phyloP scores from a whole-genome alignment of 495 filamentous ascomycete genomes.

The Aspergillus funiculosus region DNA sequence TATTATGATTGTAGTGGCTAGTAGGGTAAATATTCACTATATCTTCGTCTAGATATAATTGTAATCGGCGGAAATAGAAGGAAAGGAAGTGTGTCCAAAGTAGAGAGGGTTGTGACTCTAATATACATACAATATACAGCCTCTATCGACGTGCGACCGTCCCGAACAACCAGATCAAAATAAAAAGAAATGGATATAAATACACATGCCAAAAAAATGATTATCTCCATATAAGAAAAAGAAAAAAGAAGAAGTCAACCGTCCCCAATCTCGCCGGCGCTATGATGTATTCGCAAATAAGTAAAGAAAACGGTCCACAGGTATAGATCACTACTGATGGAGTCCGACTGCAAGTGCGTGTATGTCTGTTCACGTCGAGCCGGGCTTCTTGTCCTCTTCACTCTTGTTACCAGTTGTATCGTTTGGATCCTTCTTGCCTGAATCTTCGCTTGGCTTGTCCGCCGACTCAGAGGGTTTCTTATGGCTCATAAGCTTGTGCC shows the following conservation, averaged over 20 bases:
- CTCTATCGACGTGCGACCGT: conserved; percentile 3
- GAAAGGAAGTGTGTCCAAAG: too few species aligned
- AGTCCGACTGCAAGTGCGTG: conserved; percentile 21
- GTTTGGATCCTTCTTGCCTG: conserved; percentile 30
- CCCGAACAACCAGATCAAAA: not conserved
- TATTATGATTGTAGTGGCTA: too few species aligned
- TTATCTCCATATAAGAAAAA: not conserved
- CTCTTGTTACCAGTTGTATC: conserved; percentile 31
- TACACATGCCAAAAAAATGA: conserved; percentile 4
- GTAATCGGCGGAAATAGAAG: too few species aligned
- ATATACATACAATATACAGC: conserved; percentile 7
- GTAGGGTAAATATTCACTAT: too few species aligned
- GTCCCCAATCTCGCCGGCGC: conserved; percentile 38
- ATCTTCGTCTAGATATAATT: too few species aligned
- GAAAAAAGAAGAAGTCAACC: not conserved
- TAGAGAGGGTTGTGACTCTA: conserved; percentile 1
- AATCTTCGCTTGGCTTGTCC: conserved; percentile 24
- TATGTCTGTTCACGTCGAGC: conserved; percentile 37
- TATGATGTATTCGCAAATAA: conserved; percentile 38
- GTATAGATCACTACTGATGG: conserved; percentile 6
- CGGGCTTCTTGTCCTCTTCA: conserved; percentile 50
- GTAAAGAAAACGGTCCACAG: conserved; percentile 26
- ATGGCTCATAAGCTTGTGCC: conserved; percentile 81
- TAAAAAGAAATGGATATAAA: not conserved
- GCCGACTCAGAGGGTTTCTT: conserved; percentile 45